A percentile compares a stretch with the other conserved stretches of the same genome.
These are phyloP conservation scores for Ustilago hordei DNA, from an alignment of 1,284 basidiomycete genomes.

Conservation along the genomic window DNA sequence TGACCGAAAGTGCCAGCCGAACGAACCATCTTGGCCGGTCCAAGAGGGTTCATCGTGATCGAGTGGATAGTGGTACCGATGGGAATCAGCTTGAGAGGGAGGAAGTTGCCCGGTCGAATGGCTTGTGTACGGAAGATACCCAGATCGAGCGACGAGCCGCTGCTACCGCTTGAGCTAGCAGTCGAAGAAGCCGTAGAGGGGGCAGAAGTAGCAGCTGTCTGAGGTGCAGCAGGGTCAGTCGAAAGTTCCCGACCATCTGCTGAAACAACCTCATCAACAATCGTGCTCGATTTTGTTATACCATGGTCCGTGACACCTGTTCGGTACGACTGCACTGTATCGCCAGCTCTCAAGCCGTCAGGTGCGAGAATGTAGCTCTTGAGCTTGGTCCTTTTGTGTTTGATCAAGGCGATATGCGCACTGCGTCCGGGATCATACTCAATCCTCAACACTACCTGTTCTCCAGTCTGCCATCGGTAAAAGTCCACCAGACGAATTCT, in stretches of 20 bases:
- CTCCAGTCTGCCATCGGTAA: conserved; percentile 77
- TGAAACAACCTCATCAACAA: conserved; percentile 27
- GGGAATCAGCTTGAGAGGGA: conserved; percentile 90
- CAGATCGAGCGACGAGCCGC: conserved; percentile 76
- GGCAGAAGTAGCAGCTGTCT: conserved; percentile 22
- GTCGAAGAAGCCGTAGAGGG: conserved; percentile 10
- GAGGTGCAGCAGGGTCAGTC: conserved; percentile 44
- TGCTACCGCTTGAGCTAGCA: conserved; percentile 41
- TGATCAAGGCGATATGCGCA: conserved; percentile 91
- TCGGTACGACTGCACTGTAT: conserved; percentile 88
- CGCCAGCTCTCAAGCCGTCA: conserved; percentile 87
- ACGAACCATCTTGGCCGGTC: conserved; percentile 85
- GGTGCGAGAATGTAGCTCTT: conserved; percentile 89
- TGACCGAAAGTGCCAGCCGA: conserved; percentile 89
- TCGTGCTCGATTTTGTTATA: conserved; percentile 4
- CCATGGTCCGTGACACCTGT: conserved; percentile 16
- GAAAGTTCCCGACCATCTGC: conserved; percentile 19
- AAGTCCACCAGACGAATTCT: conserved; percentile 91
- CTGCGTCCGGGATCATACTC: conserved; percentile 96
- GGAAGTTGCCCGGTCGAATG: conserved; percentile 90
- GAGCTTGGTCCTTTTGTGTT: conserved; percentile 74
- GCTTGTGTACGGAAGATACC: conserved; percentile 88
- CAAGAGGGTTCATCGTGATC: conserved; percentile 81
- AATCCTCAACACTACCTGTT: conserved; percentile 89
- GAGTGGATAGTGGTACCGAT: conserved; percentile 91